Conservation (phyloP, 345 rosid genomes). For the Mallotus nudiflorus region DNA sequence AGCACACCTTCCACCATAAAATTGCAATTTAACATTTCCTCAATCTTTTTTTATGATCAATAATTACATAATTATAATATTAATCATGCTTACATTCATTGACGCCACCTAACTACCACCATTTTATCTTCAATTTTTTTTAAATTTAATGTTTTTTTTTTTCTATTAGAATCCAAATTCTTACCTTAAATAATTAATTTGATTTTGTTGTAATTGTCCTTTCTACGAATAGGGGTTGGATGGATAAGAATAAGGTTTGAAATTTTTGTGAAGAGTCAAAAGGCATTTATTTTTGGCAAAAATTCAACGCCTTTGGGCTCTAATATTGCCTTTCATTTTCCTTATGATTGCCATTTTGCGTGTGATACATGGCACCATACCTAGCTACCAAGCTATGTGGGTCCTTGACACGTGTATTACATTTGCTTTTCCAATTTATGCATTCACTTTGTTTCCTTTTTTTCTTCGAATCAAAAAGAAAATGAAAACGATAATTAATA, state of each 20-base stretch:
- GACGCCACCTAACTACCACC: constrained; percentile 13
- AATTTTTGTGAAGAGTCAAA: constrained; percentile 15
- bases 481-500: too few species aligned
- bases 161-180: background rate
- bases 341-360: constrained; percentile 17
- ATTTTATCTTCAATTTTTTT: background rate
- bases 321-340: constrained; percentile 6
- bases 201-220: background rate
- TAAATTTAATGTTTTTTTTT: background rate
- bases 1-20: background rate
- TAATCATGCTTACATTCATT: constrained; percentile 3
- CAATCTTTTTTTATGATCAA: constrained; percentile 4
- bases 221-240: background rate
- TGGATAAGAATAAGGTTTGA: constrained; percentile 26
- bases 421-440: background rate
- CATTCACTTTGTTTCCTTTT: too few species aligned
- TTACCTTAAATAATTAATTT: background rate
- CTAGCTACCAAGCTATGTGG: background rate
- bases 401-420: background rate
- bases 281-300: background rate
- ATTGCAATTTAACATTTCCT: background rate
- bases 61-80: constrained; percentile 6
- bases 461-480: too few species aligned
- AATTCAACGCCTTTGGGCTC: constrained; percentile 18
- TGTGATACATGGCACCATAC: background rate